Evolutionary conservation across 116 monocot species (phyloP).

Genomic region (Trichopus zeylanicus): DNA sequence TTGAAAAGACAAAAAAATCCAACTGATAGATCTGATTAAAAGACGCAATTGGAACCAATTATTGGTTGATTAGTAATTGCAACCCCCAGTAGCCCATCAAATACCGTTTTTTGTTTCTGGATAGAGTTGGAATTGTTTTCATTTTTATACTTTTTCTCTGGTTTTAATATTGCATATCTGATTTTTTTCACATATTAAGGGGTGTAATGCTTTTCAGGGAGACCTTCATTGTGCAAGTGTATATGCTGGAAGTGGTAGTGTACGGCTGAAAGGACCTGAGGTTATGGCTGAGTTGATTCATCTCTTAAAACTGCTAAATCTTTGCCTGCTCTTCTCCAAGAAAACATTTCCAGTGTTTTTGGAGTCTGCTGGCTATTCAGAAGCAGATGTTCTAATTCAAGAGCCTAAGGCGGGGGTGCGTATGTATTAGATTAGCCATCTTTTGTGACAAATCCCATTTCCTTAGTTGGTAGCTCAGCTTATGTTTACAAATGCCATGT

Average conservation of each 20-base stretch:
- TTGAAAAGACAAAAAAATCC: too few relatives aligned
- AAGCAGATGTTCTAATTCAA: conserved; percentile 50
- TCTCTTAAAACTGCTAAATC: conserved; percentile 33
- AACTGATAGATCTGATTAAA: too few relatives aligned
- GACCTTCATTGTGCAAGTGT: conserved; percentile 46
- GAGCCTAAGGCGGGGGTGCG: conserved; percentile 63
- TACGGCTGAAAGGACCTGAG: conserved; percentile 32
- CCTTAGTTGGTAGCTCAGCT: too few relatives aligned
- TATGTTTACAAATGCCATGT: background rate
- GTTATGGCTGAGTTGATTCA: conserved; percentile 44
- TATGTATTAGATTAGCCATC: conserved; percentile 7
- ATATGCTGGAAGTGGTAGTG: conserved; percentile 53
- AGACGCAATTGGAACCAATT: too few relatives aligned
- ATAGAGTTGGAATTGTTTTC: too few relatives aligned
- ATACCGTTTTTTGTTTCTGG: too few relatives aligned
- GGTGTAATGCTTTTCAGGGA: conserved; percentile 24
- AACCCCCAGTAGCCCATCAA: too few relatives aligned
- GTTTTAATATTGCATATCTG: too few relatives aligned
- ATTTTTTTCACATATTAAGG: background rate
- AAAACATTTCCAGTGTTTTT: conserved; percentile 54
- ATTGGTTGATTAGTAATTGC: too few relatives aligned
- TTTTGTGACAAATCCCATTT: background rate
- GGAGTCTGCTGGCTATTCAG: conserved; percentile 31
- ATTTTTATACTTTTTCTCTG: too few relatives aligned
- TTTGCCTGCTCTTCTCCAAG: conserved; percentile 58